Evolutionary conservation across 441 rosid species (phyloP).

Genomic region (Adansonia gregorii): DNA sequence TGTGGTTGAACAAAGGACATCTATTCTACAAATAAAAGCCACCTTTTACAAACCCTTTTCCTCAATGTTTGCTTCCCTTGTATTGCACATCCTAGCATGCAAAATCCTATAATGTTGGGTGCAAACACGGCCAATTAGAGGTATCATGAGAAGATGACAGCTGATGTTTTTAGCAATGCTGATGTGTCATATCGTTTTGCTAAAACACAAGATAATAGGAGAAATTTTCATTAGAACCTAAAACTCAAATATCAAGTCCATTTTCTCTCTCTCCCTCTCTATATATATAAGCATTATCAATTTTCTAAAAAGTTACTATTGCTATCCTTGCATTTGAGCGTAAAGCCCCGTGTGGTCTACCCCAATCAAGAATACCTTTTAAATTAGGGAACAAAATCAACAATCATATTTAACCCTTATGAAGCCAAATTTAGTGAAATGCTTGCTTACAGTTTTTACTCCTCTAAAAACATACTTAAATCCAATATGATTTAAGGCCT

Average conservation of each 20-base stretch:
- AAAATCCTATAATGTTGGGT: neutral
- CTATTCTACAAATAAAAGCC: neutral
- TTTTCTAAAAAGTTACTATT: neutral
- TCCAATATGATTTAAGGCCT: neutral
- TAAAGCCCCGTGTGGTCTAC: neutral
- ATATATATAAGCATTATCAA: neutral
- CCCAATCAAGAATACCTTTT: neutral
- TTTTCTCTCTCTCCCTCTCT: neutral
- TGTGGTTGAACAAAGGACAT: neutral
- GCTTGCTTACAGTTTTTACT: neutral
- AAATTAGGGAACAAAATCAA: neutral
- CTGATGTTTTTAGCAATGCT: neutral
- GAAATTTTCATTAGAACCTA: neutral
- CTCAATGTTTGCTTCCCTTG: neutral
- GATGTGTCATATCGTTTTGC: neutral
- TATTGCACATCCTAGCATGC: neutral
- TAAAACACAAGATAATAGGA: neutral
- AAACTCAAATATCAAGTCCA: neutral
- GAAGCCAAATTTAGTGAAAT: neutral
- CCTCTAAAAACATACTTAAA: slow-evolving; percentile 3
- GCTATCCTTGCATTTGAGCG: neutral
- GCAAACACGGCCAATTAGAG: neutral
- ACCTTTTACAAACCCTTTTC: neutral
- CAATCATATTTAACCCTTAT: neutral
- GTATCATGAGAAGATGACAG: neutral